Conservation (phyloP, 306 rosid species). For the Fagus crenata region DNA sequence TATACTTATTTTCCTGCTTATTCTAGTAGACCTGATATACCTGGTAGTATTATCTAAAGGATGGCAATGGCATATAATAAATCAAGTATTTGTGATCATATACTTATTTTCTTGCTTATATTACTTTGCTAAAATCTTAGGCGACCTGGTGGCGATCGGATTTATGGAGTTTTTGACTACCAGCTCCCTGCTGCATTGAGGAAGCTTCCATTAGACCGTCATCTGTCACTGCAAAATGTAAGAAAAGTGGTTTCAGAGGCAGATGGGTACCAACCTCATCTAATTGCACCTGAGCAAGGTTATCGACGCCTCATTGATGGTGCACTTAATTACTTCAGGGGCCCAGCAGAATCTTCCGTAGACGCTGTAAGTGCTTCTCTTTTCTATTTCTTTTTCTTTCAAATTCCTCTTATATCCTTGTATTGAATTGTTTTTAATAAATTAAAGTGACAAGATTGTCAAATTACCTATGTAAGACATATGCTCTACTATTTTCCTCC, state of each 20-base stretch:
- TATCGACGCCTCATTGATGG: conserved; percentile 54
- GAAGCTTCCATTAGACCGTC: conserved; percentile 51
- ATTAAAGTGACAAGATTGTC: no score
- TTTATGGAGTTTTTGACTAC: conserved; percentile 47
- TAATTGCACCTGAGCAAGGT: conserved; percentile 59
- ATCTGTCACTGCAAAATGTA: conserved; percentile 50
- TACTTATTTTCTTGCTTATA: not conserved
- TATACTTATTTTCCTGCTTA: not conserved
- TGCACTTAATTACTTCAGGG: conserved; percentile 47
- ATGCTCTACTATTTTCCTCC: no score
- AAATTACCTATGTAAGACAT: no score
- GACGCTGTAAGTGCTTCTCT: conserved; percentile 41
- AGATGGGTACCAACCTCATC: conserved; percentile 63
- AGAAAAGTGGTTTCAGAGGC: conserved; percentile 51
- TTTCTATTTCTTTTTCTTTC: not conserved
- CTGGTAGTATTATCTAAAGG: not conserved
- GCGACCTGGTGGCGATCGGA: conserved; percentile 57
- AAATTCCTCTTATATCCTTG: not conserved
- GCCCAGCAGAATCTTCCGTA: conserved; percentile 57
- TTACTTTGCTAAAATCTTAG: conserved; percentile 31
- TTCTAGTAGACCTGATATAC: not conserved
- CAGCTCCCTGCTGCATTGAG: conserved; percentile 55
- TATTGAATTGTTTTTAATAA: no score
- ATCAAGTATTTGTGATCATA: not conserved
- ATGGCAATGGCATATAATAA: not conserved